Conservation (phyloP, 2,329 filamentous ascomycete genomes). For the Thielaviopsis euricoi region DNA sequence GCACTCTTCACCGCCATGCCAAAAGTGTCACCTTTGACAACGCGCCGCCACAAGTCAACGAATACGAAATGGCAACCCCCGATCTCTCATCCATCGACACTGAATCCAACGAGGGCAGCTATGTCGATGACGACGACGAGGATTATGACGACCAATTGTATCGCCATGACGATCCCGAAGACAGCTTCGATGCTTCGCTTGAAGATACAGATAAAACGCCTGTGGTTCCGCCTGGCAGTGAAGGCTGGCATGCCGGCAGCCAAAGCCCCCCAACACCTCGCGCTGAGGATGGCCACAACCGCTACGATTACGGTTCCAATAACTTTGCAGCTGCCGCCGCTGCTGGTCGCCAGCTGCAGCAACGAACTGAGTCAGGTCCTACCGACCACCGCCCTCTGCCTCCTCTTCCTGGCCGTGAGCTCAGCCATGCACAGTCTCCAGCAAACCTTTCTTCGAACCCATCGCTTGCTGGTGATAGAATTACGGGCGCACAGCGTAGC, state of each 20-base stretch:
- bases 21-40: slow-evolving; percentile 97
- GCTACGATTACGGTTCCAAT: slow-evolving; percentile 48
- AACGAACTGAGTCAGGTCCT: slow-evolving; percentile 54
- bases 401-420: slow-evolving; percentile 51
- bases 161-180: slow-evolving; percentile 35
- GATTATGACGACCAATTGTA: slow-evolving; percentile 49
- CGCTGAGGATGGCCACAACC: slow-evolving; percentile 36
- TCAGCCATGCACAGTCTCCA: slow-evolving; percentile 11
- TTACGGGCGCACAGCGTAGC: slow-evolving; percentile 47
- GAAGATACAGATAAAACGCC: slow-evolving; percentile 96
- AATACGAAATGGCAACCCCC: slow-evolving; percentile 95
- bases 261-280: slow-evolving; percentile 19
- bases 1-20: slow-evolving; percentile 61
- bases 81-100: slow-evolving; percentile 86
- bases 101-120: slow-evolving; percentile 83
- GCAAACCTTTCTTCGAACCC: slow-evolving; percentile 24
- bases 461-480: slow-evolving; percentile 58
- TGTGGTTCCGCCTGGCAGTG: slow-evolving; percentile 85
- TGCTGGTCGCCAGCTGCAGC: slow-evolving; percentile 36
- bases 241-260: slow-evolving; percentile 58
- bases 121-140: slow-evolving; percentile 64
- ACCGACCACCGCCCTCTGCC: slow-evolving; percentile 77
- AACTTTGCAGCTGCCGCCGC: slow-evolving; percentile 22
- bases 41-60: slow-evolving; percentile 83
- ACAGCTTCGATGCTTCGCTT: slow-evolving; percentile 89